Evolutionary conservation across 202 grass and related monocot genomes (phyloP).

Genomic region (Bolboschoenoplectus hybrid): DNA sequence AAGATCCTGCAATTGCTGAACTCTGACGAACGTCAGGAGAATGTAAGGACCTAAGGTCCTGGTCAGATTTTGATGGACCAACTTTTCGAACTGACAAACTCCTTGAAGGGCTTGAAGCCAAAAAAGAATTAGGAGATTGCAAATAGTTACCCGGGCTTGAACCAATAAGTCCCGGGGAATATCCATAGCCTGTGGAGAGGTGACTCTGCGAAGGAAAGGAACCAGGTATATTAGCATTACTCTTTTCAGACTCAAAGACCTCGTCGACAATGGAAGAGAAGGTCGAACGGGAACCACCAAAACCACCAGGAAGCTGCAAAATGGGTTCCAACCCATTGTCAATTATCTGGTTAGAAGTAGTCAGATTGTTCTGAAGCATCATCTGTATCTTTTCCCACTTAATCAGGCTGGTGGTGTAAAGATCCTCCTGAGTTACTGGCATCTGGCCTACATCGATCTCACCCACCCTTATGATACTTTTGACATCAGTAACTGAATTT

Average conservation of each 20-base stretch:
- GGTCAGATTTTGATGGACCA: conserved; percentile 54
- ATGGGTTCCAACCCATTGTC: conserved; percentile 51
- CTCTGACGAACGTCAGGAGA: conserved; percentile 42
- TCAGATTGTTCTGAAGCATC: conserved; percentile 49
- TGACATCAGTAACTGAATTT: conserved; percentile 60
- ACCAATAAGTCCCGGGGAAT: conserved; percentile 47
- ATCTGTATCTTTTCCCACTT: conserved; percentile 60
- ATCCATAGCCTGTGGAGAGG: conserved; percentile 41
- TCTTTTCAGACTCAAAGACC: conserved; percentile 74
- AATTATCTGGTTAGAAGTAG: conserved; percentile 47
- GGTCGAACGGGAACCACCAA: conserved; percentile 59
- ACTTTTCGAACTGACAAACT: conserved; percentile 55
- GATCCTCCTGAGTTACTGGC: conserved; percentile 65
- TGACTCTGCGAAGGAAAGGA: conserved; percentile 48
- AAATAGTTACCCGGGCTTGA: conserved; percentile 53
- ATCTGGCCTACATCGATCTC: conserved; percentile 78
- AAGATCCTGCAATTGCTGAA: conserved; percentile 37
- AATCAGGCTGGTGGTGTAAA: conserved; percentile 55
- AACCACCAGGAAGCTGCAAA: conserved; percentile 52
- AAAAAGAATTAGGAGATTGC: conserved; percentile 48
- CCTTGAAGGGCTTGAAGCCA: conserved; percentile 48
- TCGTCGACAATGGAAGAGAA: conserved; percentile 96
- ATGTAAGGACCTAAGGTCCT: conserved; percentile 53
- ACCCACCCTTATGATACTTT: conserved; percentile 55
- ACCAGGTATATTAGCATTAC: conserved; percentile 40